Base-by-base conservation (phyloP, 177 flowering plant species). In the Tripterygium wilfordii region DNA sequence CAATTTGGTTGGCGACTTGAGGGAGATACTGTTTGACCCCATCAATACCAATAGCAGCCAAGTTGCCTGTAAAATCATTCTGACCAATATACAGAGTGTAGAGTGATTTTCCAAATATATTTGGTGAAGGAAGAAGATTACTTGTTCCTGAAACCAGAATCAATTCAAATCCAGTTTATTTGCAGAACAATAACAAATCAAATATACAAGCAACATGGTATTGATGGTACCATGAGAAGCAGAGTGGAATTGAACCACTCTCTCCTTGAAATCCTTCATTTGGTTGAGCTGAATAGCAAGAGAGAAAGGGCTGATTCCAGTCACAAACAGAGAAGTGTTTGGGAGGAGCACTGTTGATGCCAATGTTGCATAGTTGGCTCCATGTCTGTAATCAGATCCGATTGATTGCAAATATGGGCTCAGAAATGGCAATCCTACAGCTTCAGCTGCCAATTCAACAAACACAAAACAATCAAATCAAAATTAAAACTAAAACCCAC, bases 301-400 rank as follows among this genome's bases (percentile, higher is more conserved):
- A 33, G 83, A 82, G 41, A 92, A 92, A 19, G 98, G 98, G 53
- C 96, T 92, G 31, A 82, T 62, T 8, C 96, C 96, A 16, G 72
- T 63, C 1, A 78, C 95, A 49, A 85, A 92, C 12, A 92, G 58
- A 30, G 95, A 92, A 43, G 95, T 83, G 20, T 72, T 59, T 1
- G 98, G 98, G 44, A 80, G 62, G 2, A 77, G 75, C 31, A 88
- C 98, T 2, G 98, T 86, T 0, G 98, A 88, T n/a, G 85, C 98
- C 48, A 72, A 53, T 28, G 96, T 88, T 25, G 98, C 98, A 39
- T 56, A 92, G 67, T 88, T 88, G 35, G 75, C 94, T 2, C 98
- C 98, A 53, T 83, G 88, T 36, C 64, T 74, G 49, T 36, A 92
- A 60, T 88, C 78, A 10, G 92, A 75, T 8, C 90, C 91, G 28